A percentile compares a stretch with the other conserved stretches of the same genome.
These are phyloP conservation scores for Sporothrix phasma DNA, from an alignment of 2,329 filamentous ascomycete species.

Conservation along the genomic window DNA sequence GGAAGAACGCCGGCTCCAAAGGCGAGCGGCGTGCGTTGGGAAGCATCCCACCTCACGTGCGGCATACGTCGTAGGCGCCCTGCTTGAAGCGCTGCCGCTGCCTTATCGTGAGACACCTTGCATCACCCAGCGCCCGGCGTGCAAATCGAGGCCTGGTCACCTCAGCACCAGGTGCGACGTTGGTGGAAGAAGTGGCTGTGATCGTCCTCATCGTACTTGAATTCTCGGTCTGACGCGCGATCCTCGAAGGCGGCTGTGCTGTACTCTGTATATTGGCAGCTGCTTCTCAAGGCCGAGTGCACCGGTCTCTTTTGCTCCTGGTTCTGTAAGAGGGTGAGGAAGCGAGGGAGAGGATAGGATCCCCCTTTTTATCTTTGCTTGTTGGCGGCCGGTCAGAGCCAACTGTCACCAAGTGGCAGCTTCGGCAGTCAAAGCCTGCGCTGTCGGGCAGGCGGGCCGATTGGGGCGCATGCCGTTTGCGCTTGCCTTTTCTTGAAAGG, in stretches of 20 bases:
- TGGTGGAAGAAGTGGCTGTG: background rate
- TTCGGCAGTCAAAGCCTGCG: background rate
- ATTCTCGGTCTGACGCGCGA: too few species aligned
- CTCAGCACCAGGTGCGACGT: background rate
- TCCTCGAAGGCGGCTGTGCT: too few species aligned
- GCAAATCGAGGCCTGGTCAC: background rate
- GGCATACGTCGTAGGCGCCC: background rate
- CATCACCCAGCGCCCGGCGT: background rate
- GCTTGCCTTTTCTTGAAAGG: background rate
- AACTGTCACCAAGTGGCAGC: background rate
- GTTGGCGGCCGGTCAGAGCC: background rate
- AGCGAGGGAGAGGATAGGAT: too few species aligned
- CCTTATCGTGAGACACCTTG: slow-evolving; percentile 1
- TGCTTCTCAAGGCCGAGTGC: too few species aligned
- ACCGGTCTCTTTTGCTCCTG: too few species aligned
- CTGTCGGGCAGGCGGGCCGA: background rate
- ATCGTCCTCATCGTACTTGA: background rate
- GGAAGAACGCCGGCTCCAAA: background rate
- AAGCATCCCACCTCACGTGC: too few species aligned
- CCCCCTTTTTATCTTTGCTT: too few species aligned
- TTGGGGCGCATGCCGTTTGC: background rate
- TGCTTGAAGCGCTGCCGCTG: background rate
- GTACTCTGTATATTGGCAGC: too few species aligned
- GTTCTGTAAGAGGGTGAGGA: too few species aligned
- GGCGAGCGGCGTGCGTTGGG: background rate